Base-by-base conservation (phyloP, 768 basidiomycete species). In the Mycena capillaripes region DNA sequence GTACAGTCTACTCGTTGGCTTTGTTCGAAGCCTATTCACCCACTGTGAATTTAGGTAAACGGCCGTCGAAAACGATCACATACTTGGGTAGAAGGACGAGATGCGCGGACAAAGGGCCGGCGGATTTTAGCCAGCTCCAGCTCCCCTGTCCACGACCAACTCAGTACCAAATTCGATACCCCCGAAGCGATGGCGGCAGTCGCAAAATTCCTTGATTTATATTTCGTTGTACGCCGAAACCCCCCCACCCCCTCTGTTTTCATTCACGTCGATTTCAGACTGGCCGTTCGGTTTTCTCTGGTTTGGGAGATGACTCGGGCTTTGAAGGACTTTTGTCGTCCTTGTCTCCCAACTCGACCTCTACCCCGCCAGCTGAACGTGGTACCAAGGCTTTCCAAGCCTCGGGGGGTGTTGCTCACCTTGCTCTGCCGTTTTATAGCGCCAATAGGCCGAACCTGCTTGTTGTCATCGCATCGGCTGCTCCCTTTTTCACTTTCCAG, bases 341-440 rank as follows among this genome's bases (percentile, higher is more conserved):
- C 7, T n/a, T 60, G 11, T 52, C 55, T 2, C n/a, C 59, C 0
- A 14, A 61, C 14, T 32, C 64, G 2, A 14, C 30, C 29, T 32
- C 42, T 1, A 11, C 17, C 19, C 60, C 36, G 11, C 21, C 29
- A 7, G 19, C 53, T 0, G 48, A 60, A 17, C 60, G 53, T 3
- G 69, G 69, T 40, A 48, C 56, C 10, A 55, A 40, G 2, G 19
- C 56, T 14, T 56, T 25, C n/a, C 29, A 9, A 14, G n/a, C 4
- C 8, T 23, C 69, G 5, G 44, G n/a, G 16, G n/a, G 42, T n/a
- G 40, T 63, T 3, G 30, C 73, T 1, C 73, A 74, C 16, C 34
- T 74, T n/a, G 73, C 69, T 0, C 17, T 74, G 8, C 73, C 73
- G 16, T 70, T 74, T 50, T 74, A 66, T 44, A 58, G 63, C 42